Conservation (phyloP, 257 asterid species). For the Nicotiana knightiana region DNA sequence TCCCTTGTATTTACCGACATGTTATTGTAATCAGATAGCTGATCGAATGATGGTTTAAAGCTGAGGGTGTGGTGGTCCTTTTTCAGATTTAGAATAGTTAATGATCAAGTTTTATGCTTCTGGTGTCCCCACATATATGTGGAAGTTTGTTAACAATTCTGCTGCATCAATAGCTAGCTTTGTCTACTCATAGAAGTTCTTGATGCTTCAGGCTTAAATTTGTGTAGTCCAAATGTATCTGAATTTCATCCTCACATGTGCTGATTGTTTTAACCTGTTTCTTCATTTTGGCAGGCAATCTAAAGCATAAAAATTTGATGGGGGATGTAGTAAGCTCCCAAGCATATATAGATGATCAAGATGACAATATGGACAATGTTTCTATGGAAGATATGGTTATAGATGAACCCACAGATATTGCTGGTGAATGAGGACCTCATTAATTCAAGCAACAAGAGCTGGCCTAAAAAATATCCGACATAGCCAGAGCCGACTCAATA, state of each 20-base stretch:
- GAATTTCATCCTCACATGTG: background rate
- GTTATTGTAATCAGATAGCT: background rate
- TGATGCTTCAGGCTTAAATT: background rate
- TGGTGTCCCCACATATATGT: background rate
- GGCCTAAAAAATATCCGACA: background rate
- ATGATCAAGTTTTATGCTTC: background rate
- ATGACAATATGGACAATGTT: constrained; percentile 27
- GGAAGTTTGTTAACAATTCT: background rate
- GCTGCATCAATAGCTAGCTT: background rate
- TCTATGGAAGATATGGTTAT: constrained; percentile 25
- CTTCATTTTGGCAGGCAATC: constrained; percentile 55
- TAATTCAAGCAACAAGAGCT: background rate
- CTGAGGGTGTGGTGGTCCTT: background rate
- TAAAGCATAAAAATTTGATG: constrained; percentile 78
- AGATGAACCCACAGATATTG: constrained; percentile 22
- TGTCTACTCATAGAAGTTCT: background rate
- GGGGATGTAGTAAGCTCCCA: constrained; percentile 86
- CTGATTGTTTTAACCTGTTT: background rate
- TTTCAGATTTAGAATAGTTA: background rate
- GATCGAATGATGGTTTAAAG: background rate
- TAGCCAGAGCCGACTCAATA: background rate
- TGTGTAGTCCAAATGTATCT: background rate
- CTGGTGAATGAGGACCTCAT: constrained; percentile 12
- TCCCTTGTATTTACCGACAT: background rate
- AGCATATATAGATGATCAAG: constrained; percentile 58